phyloP scores from a whole-genome alignment of 176 grass and related monocot genomes.

The Carex scoparia region DNA sequence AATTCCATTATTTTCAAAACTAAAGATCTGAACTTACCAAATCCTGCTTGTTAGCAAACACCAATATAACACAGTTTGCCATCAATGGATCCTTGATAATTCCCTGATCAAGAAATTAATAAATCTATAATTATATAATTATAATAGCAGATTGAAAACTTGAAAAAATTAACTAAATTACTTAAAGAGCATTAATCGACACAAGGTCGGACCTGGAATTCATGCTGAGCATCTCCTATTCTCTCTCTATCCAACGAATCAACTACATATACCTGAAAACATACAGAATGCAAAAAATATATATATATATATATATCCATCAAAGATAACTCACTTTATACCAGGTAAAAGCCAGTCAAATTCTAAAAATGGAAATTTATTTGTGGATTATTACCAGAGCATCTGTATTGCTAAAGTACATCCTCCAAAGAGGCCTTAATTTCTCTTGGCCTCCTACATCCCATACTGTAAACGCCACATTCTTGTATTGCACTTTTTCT shows the following conservation, averaged over 20 bases:
- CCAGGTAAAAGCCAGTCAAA: neutral
- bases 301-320: neutral
- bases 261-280: conserved; percentile 75
- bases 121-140: neutral
- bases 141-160: neutral
- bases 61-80: conserved; percentile 79
- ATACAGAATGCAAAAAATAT: conserved; percentile 1
- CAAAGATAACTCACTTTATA: conserved; percentile 19
- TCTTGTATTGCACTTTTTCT: conserved; percentile 95
- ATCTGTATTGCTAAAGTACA: conserved; percentile 90
- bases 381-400: conserved; percentile 55
- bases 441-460: conserved; percentile 97
- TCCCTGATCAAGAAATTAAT: conserved; percentile 36
- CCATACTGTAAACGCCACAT: conserved; percentile 89
- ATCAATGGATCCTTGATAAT: conserved; percentile 90
- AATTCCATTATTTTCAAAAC: neutral
- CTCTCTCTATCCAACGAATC: conserved; percentile 97
- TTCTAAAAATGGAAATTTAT: neutral
- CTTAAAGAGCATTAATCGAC: neutral
- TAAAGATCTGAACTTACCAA: conserved; percentile 52
- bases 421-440: conserved; percentile 75
- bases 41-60: conserved; percentile 96
- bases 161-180: conserved; percentile 8
- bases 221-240: conserved; percentile 61
- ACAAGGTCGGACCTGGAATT: conserved; percentile 69